Percentiles rank a stretch among this genome's conserved stretches.
Evolutionary conservation across 2,329 filamentous ascomycete genomes (phyloP).

Genomic region (Achaetomium macrosporum): DNA sequence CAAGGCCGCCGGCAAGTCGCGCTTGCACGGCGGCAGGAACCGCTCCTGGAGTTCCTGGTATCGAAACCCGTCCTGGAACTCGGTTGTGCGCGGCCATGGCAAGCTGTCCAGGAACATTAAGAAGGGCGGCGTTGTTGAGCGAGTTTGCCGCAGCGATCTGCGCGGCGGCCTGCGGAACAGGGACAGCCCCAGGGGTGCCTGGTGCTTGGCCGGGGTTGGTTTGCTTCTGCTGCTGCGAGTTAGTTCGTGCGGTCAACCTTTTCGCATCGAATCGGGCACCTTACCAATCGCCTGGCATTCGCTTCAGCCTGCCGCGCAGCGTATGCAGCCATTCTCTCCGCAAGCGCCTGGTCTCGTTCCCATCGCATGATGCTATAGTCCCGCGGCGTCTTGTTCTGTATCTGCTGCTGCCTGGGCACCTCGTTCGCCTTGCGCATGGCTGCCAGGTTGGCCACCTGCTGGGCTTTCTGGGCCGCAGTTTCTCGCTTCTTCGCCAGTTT

Average conservation of each 20-base stretch:
- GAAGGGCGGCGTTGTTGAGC: slow-evolving; percentile 34
- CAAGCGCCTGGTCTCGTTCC: slow-evolving; percentile 70
- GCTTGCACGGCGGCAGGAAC: slow-evolving; percentile 42
- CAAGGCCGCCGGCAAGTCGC: slow-evolving; percentile 47
- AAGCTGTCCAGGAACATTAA: slow-evolving; percentile 41
- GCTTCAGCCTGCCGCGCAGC: slow-evolving; percentile 30
- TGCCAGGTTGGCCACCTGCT: slow-evolving; percentile 69
- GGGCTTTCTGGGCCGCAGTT: slow-evolving; percentile 76
- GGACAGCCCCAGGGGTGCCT: slow-evolving; percentile 35
- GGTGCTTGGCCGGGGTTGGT: slow-evolving; percentile 41
- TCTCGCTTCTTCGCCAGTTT: slow-evolving; percentile 95
- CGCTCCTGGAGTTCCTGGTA: slow-evolving; percentile 48
- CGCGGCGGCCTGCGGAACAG: slow-evolving; percentile 33
- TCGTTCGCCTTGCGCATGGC: slow-evolving; percentile 79
- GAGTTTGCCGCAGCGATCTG: slow-evolving; percentile 26
- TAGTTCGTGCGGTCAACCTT: not conserved
- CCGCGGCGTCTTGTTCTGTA: slow-evolving; percentile 67
- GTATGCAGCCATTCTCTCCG: slow-evolving; percentile 48
- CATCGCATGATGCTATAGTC: slow-evolving; percentile 87
- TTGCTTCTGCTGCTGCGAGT: slow-evolving; percentile 23
- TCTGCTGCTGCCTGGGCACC: slow-evolving; percentile 36
- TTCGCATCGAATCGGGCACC: not conserved
- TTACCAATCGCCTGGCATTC: slow-evolving; percentile 36
- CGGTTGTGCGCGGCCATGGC: slow-evolving; percentile 39
- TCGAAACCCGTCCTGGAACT: slow-evolving; percentile 45